Conservation (phyloP, 148 eudicot species). For the Vaccinium corymbosum region DNA sequence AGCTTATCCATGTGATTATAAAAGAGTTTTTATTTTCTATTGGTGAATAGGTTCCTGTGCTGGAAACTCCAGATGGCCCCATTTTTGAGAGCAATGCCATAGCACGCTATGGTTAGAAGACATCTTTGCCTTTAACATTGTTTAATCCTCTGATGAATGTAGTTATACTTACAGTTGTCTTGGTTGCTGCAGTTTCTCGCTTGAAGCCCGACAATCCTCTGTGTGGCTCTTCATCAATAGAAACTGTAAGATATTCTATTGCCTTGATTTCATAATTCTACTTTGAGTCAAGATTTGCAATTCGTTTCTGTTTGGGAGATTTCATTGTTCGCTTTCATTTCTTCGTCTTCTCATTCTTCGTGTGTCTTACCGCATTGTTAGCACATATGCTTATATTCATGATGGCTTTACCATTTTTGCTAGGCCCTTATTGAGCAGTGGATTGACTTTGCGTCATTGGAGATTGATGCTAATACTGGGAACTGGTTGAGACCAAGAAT, state of each 20-base stretch:
- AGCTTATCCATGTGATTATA: not conserved
- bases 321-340: not conserved
- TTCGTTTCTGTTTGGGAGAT: not conserved
- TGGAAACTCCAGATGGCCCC: conserved; percentile 69
- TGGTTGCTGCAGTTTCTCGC: conserved; percentile 40
- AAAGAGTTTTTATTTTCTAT: not conserved
- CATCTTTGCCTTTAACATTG: not conserved
- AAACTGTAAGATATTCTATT: conserved; percentile 37
- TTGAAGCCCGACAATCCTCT: conserved; percentile 50
- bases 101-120: conserved; percentile 53
- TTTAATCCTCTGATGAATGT: not conserved
- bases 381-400: not conserved
- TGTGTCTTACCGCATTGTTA: not conserved
- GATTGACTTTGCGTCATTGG: conserved; percentile 63
- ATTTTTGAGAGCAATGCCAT: conserved; percentile 70
- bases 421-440: conserved; percentile 63
- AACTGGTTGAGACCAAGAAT: conserved; percentile 45
- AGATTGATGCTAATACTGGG: conserved; percentile 41
- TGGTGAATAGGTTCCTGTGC: conserved; percentile 47
- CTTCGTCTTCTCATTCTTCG: not conserved
- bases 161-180: not conserved
- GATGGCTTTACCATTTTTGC: not conserved
- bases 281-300: not conserved
- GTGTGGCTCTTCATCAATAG: conserved; percentile 44
- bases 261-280: not conserved